Evolutionary conservation across 306 rosid species (phyloP), one percentile per base, ranked within the genome.

Genomic region (Quercus suber): DNA sequence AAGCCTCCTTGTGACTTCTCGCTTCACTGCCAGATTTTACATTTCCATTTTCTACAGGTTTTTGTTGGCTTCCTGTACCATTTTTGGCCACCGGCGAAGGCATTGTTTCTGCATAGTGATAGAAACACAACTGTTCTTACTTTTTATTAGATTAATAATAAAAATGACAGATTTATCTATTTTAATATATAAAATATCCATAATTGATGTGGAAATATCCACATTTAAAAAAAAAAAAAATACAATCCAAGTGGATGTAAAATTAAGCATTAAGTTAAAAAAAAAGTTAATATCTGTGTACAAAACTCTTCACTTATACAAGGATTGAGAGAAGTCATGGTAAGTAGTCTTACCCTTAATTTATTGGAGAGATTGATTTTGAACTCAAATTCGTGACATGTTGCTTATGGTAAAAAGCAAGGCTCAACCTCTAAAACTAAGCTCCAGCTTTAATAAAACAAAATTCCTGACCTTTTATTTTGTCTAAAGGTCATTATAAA

Each of bases 51-150:
- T 80, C 78, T 55, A 43, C 85, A n/a, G 74, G 61, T 80, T 69
- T 88, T 53, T 23, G 79, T 73, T 65, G 71, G 77, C 31, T 83
- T 69, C 51, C 81, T 33, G 7, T 71, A 55, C 79, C 86, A 60
- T 77, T 80, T 84, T 80, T 84, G 78, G 80, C 76, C 76, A 79
- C 41, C 28, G 87, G 78, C 23, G 78, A 83, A 71, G 80, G 69
- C 84, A 75, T 79, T 76, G 70, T 80, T 85, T 89, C 92, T 89
- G 83, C 76, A 35, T 27, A 31, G 82, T 74, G 68, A 73, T 68
- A 76, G 57, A 85, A 65, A 67, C 25, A 55, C 31, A 53, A 73
- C 30, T 18, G 76, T 35, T 23, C 23, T 23, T 23, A 23, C 23
- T 23, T 45, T 71, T 67, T 63, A 65, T 81, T 45, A 73, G 67